Percentiles rank a stretch among this genome's conserved stretches.
These are phyloP conservation scores for Erodium chrysanthum DNA, from an alignment of 441 rosid species.

Conservation along the genomic window DNA sequence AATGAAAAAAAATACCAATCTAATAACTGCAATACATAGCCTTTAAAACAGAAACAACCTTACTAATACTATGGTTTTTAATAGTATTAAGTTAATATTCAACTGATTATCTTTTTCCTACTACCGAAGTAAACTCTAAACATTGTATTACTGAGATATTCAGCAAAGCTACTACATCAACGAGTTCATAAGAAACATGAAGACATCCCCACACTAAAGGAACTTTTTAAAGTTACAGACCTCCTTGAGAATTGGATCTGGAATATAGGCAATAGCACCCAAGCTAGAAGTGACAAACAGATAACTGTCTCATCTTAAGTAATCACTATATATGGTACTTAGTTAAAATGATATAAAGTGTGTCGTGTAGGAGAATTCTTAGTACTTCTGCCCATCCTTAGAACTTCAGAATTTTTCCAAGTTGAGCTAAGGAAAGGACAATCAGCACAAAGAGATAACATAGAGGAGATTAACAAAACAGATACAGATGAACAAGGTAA, in stretches of 20 bases:
- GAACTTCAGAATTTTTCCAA: background rate
- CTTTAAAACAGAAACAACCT: background rate
- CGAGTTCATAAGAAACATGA: background rate
- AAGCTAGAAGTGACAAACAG: background rate
- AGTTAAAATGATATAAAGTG: background rate
- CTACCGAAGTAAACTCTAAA: no score
- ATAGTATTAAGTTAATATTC: background rate
- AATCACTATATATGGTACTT: slow-evolving; percentile 1
- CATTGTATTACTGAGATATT: background rate
- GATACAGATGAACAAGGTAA: background rate
- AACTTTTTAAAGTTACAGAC: background rate
- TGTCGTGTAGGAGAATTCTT: no score
- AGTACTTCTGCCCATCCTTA: background rate
- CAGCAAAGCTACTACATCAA: background rate
- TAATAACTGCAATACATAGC: background rate
- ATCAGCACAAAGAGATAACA: background rate
- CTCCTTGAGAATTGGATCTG: background rate
- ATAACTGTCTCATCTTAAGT: background rate
- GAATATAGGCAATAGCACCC: background rate
- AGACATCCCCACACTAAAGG: background rate
- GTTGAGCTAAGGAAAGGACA: background rate
- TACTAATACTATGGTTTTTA: background rate
- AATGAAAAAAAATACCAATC: background rate
- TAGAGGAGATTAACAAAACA: background rate
- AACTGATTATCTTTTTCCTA: no score